Evolutionary conservation across 805 yeast species (phyloP).

Genomic region (Pichia occidentalis): DNA sequence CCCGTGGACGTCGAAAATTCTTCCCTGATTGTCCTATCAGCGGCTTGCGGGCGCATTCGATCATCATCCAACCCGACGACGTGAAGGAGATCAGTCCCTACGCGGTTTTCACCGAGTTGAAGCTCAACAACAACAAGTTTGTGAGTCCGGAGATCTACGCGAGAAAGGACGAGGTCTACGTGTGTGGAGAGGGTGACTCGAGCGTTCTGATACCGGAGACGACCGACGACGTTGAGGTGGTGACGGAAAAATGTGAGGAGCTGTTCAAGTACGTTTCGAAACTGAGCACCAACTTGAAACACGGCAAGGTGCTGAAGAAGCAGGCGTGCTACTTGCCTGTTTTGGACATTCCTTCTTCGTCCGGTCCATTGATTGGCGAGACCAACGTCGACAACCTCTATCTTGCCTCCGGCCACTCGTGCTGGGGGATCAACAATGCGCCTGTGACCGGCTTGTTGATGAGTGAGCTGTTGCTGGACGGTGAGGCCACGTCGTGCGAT

Average conservation of each 20-base stretch:
- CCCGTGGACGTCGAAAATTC: slow-evolving; percentile 92
- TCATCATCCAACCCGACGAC: slow-evolving; percentile 75
- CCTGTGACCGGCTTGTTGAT: slow-evolving; percentile 94
- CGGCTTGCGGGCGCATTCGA: slow-evolving; percentile 91
- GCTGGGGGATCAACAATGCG: slow-evolving; percentile 98
- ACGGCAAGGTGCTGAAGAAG: slow-evolving; percentile 69
- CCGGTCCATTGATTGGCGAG: slow-evolving; percentile 93
- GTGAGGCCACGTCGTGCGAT: slow-evolving; percentile 70
- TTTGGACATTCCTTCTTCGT: slow-evolving; percentile 81
- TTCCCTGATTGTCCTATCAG: slow-evolving; percentile 91
- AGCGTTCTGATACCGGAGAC: slow-evolving; percentile 88
- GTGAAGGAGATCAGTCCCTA: slow-evolving; percentile 75
- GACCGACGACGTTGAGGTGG: slow-evolving; percentile 88
- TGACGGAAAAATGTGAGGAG: slow-evolving; percentile 81
- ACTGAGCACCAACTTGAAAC: slow-evolving; percentile 59
- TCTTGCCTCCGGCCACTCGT: slow-evolving; percentile 89
- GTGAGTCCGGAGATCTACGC: slow-evolving; percentile 95
- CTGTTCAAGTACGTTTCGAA: slow-evolving; percentile 75
- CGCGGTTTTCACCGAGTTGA: slow-evolving; percentile 89
- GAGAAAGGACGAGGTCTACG: slow-evolving; percentile 89
- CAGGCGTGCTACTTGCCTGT: slow-evolving; percentile 97
- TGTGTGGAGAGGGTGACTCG: slow-evolving; percentile 96
- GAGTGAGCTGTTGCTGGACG: slow-evolving; percentile 83
- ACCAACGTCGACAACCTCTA: slow-evolving; percentile 76
- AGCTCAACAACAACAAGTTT: slow-evolving; percentile 56